phyloP scores from a whole-genome alignment of 768 basidiomycete species.

The Coprinellus micaceus region DNA sequence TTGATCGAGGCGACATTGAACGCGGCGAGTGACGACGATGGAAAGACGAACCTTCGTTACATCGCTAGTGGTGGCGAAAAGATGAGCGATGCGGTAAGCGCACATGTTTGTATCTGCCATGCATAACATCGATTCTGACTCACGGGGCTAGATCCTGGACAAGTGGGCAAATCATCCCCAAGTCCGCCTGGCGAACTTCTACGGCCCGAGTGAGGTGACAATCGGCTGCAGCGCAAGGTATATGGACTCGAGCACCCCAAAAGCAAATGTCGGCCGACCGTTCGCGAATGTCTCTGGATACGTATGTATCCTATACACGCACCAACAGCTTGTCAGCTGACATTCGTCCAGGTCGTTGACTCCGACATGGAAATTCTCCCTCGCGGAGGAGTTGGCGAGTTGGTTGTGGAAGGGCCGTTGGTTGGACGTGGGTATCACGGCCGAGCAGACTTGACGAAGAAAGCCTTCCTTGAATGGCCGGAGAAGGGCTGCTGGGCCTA shows the following conservation, averaged over 20 bases:
- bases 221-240: conserved; percentile 48
- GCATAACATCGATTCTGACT: neutral
- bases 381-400: conserved; percentile 44
- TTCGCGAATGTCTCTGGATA: conserved; percentile 36
- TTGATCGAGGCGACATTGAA: conserved; percentile 48
- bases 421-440: conserved; percentile 50
- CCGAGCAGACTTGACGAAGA: conserved; percentile 39
- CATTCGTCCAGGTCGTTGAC: conserved; percentile 47
- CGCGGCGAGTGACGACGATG: conserved; percentile 22
- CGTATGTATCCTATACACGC: conserved; percentile 22
- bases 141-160: conserved; percentile 29
- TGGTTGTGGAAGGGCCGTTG: conserved; percentile 47
- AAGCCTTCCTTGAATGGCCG: conserved; percentile 46
- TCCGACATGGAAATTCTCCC: conserved; percentile 37
- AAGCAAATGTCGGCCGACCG: conserved; percentile 41
- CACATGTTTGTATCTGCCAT: conserved; percentile 3
- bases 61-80: conserved; percentile 52
- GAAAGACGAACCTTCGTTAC: conserved; percentile 33
- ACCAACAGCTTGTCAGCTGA: too few relatives aligned
- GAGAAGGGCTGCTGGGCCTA: conserved; percentile 38
- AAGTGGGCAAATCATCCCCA: conserved; percentile 45
- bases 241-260: conserved; percentile 37
- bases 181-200: conserved; percentile 46
- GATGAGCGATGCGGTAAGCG: conserved; percentile 45
- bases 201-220: conserved; percentile 51